Evolutionary conservation across 2,329 filamentous ascomycete genomes (phyloP), one percentile per base, ranked within the genome.

Genomic region (Botrytis tulipae): DNA sequence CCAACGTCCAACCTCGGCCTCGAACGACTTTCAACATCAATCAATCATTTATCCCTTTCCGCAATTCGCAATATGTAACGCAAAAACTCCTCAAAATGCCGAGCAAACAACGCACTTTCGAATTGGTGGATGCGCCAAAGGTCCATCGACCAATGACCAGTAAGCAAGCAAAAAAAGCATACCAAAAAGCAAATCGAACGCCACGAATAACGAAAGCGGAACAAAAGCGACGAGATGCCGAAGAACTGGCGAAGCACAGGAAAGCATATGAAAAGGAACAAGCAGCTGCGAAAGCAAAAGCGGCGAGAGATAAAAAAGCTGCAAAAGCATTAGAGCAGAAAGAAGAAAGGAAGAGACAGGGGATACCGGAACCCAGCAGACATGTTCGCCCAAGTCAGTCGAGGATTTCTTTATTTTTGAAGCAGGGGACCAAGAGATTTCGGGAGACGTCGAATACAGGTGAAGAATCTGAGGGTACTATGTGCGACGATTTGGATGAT

Each of bases 341-440:
- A 62, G 84, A 86, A n/a, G 84, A 83, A 70, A 87, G 85, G 81
- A 86, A 82, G 77, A 86, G 83, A 75, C 85, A 83, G 71, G 86
- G 88, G 0, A 73, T 88, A 73, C 89, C 89, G 22, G 80, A 89
- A 7, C 83, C 87, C n/a, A 83, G 83, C 20, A 77, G 72, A 74
- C 76, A 74, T 68, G 86, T 88, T 7, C 83, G 85, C 51, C 85
- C 88, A 0, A 90, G 88, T 48, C 89, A 90, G 78, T 86, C 86
- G 60, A 88, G 86, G 0, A 88, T 91, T 75, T 83, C 87, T 29
- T 79, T 84, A 51, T 90, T 90, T 73, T 80, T 88, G 12, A 81
- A 82, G 51, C 69, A 61, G 63, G 75, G 76, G 1, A 73, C 62
- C 6, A 76, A 81, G 75, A 75, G 79, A 54, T 76, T 76, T 73